These are phyloP conservation scores for Pythium utonaiense DNA, from an alignment of 352 stramenopile genomes.

Conservation along the genomic window DNA sequence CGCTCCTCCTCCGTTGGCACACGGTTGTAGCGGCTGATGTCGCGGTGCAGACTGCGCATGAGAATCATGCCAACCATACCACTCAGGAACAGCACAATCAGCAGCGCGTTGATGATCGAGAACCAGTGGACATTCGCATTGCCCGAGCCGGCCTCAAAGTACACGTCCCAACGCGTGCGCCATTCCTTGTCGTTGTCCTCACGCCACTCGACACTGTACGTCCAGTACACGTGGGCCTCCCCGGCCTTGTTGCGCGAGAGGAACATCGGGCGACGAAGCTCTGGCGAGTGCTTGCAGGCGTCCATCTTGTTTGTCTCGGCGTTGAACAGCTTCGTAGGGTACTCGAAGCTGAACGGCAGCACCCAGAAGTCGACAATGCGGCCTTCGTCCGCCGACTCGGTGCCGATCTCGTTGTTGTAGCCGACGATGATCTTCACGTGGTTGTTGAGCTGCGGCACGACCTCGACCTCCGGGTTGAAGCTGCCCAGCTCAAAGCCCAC, in stretches of 20 bases:
- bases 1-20: slow-evolving; percentile 95
- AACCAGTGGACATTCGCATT: slow-evolving; percentile 99
- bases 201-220: slow-evolving; percentile 98
- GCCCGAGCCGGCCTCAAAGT: slow-evolving; percentile 90
- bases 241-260: slow-evolving; percentile 79
- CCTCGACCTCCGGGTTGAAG: slow-evolving; percentile 89
- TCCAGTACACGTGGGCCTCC: slow-evolving; percentile 90
- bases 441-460: slow-evolving; percentile 95
- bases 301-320: slow-evolving; percentile 71
- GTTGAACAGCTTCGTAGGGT: slow-evolving; percentile 76
- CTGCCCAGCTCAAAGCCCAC: slow-evolving; percentile 88
- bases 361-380: slow-evolving; percentile 99
- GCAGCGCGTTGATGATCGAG: slow-evolving; percentile 98
- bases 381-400: slow-evolving; percentile 71
- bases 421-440: slow-evolving; percentile 99
- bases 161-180: slow-evolving; percentile 99
- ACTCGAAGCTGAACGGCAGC: slow-evolving; percentile 96
- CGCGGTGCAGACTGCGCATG: slow-evolving; percentile 96
- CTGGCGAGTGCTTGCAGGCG: slow-evolving; percentile 63
- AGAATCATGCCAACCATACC: slow-evolving; percentile 99
- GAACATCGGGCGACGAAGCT: slow-evolving; percentile 69
- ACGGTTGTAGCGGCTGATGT: slow-evolving; percentile 98
- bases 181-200: slow-evolving; percentile 94
- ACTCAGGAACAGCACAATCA: slow-evolving; percentile 99
- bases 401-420: slow-evolving; percentile 91